Evolutionary conservation across 257 asterid genomes (phyloP), one percentile per base, ranked within the genome.

Genomic region (Cynanchum wilfordii): DNA sequence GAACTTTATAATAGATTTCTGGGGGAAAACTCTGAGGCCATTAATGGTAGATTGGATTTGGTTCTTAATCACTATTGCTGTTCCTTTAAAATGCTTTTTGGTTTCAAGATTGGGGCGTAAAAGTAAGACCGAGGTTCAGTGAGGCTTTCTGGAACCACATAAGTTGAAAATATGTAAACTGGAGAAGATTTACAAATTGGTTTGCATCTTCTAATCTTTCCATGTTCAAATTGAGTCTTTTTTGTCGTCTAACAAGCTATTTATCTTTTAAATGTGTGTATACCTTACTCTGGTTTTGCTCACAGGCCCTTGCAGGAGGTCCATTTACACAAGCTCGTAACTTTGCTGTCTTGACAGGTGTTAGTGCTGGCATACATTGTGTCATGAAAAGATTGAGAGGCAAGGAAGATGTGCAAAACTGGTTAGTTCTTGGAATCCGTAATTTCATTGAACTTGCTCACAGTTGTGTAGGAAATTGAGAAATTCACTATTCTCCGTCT

Each of bases 281-380:
- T 7, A 17, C 33, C 52, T 67, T 38, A 57, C 68, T 30, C n/a
- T 60, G 57, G 44, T 22, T 75, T 68, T 36, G 69, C 17, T 47
- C 69, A 49, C 82, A 90, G 97, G 97, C 97, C 75, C 87, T 93
- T 56, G 84, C 97, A 25, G 98, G 96, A 73, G 98, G 98, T 67
- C 96, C 98, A 10, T 76, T 89, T 82, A 30, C 89, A 50, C 98
- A 93, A 78, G 98, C 96, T 12, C 97, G 97, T 60, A 93, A 90
- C 78, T 93, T 93, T 75, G 98, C 97, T 71, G 98, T 93, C 45
- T 90, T 93, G 97, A 89, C 96, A 0, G 97, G 98, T 75, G 93
- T 81, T 52, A 89, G 90, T 85, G 97, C 98, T 52, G 98, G 98
- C 71, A 93, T 93, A 72, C 83, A 97, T 38, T 90, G 93, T 74